These are phyloP conservation scores for Vanrija sp. DNA, from an alignment of 1,284 basidiomycete genomes.

Conservation along the genomic window DNA sequence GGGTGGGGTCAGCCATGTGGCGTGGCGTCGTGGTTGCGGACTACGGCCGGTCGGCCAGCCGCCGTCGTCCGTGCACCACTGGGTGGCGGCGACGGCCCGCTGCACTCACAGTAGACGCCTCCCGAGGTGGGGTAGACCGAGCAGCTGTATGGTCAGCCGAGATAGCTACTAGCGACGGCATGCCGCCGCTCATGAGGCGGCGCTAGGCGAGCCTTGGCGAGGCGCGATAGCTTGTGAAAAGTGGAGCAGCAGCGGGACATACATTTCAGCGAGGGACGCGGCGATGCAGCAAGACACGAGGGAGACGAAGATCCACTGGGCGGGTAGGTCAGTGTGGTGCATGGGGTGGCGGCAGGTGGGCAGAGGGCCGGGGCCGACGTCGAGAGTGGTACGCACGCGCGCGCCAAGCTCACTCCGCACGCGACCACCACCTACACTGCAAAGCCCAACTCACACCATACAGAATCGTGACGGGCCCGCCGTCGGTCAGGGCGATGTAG, in stretches of 20 bases:
- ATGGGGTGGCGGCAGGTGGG: no score
- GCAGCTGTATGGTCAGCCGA: conserved; percentile 30
- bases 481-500: conserved; percentile 50
- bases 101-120: conserved; percentile 49
- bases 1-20: not conserved
- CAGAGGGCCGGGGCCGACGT: no score
- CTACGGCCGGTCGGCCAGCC: not conserved
- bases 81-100: not conserved
- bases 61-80: not conserved
- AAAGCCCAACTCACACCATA: conserved; percentile 38
- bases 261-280: conserved; percentile 51
- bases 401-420: no score
- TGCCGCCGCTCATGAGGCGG: not conserved
- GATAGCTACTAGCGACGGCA: not conserved
- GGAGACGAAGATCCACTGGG: conserved; percentile 51
- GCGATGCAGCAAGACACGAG: conserved; percentile 51
- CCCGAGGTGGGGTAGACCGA: conserved; percentile 52
- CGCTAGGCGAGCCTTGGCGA: no score
- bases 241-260: conserved; percentile 4
- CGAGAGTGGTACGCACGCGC: no score
- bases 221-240: no score
- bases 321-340: not conserved
- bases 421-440: not conserved
- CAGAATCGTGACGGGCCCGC: conserved; percentile 49
- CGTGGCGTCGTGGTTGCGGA: not conserved